Conservation (phyloP, 306 rosid species). For the Pachyrhizus erosus region DNA sequence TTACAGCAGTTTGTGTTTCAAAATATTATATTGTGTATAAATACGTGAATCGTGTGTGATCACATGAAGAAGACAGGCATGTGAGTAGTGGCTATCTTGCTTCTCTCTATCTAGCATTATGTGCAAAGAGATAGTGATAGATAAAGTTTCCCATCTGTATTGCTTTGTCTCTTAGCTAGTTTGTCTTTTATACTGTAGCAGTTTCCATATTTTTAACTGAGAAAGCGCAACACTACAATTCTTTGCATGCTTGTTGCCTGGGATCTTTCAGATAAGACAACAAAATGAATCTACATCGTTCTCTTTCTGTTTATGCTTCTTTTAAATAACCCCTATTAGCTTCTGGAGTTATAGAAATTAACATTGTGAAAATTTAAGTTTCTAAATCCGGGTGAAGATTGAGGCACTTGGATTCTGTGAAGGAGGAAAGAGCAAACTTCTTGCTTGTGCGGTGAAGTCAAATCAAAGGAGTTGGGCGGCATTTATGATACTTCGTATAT, state of each 20-base stretch:
- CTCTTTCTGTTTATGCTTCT: slow-evolving; percentile 18
- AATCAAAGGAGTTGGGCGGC: slow-evolving; percentile 12
- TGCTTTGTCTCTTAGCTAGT: slow-evolving; percentile 46
- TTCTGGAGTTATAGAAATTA: slow-evolving; percentile 19
- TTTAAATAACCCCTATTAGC: slow-evolving; percentile 11
- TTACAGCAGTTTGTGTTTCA: slow-evolving; percentile 35
- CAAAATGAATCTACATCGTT: slow-evolving; percentile 19
- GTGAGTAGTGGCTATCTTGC: slow-evolving; percentile 54
- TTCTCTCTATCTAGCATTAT: slow-evolving; percentile 32
- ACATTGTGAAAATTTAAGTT: slow-evolving; percentile 18
- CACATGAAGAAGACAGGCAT: slow-evolving; percentile 65
- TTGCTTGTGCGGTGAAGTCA: slow-evolving; percentile 14
- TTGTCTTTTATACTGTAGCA: slow-evolving; percentile 32
- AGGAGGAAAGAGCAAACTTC: slow-evolving; percentile 11
- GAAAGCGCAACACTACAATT: slow-evolving; percentile 22
- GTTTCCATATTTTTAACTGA: slow-evolving; percentile 16
- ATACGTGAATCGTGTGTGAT: slow-evolving; percentile 29
- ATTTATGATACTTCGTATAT: not conserved
- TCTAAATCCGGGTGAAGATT: not conserved
- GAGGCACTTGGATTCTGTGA: slow-evolving; percentile 20
- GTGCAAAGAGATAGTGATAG: slow-evolving; percentile 58
- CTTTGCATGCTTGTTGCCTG: slow-evolving; percentile 31
- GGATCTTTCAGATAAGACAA: slow-evolving; percentile 34
- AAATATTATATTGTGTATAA: slow-evolving; percentile 7
- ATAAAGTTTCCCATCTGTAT: slow-evolving; percentile 57